A percentile compares a stretch with the other conserved stretches of the same genome.
Evolutionary conservation across 441 rosid species (phyloP).

Genomic region (Populus tomentosa): DNA sequence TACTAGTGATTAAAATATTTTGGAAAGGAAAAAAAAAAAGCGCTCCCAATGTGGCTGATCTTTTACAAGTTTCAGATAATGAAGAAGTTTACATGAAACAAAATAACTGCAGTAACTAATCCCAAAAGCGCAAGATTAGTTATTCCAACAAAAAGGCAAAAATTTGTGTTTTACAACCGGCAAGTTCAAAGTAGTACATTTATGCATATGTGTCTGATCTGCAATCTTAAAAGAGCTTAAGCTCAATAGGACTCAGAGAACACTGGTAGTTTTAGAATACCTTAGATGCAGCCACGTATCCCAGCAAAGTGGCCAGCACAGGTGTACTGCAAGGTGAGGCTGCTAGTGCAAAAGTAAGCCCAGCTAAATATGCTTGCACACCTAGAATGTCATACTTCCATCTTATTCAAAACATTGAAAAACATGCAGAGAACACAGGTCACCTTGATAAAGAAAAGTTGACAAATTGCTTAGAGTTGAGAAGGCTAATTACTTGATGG

Average conservation of each 20-base stretch:
- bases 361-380: constrained; percentile 96
- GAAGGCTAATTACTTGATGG: constrained; percentile 60
- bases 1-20: background rate
- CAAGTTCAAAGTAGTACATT: background rate
- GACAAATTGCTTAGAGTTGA: background rate
- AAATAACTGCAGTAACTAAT: background rate
- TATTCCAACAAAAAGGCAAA: background rate
- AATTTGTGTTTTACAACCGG: background rate
- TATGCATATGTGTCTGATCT: background rate
- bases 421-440: background rate
- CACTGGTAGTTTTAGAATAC: constrained; percentile 25
- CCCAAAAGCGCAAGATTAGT: background rate
- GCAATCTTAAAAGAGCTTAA: background rate
- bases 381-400: constrained; percentile 35
- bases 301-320: constrained; percentile 82
- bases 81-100: background rate
- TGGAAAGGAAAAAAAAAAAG: background rate
- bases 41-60: background rate
- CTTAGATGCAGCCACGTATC: constrained; percentile 88
- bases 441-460: background rate
- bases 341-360: constrained; percentile 92
- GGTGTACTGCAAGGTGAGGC: constrained; percentile 98
- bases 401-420: constrained; percentile 2
- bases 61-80: background rate
- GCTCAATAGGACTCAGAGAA: background rate